phyloP scores from a whole-genome alignment of 2,329 filamentous ascomycete genomes.

The Penicillium italicum region DNA sequence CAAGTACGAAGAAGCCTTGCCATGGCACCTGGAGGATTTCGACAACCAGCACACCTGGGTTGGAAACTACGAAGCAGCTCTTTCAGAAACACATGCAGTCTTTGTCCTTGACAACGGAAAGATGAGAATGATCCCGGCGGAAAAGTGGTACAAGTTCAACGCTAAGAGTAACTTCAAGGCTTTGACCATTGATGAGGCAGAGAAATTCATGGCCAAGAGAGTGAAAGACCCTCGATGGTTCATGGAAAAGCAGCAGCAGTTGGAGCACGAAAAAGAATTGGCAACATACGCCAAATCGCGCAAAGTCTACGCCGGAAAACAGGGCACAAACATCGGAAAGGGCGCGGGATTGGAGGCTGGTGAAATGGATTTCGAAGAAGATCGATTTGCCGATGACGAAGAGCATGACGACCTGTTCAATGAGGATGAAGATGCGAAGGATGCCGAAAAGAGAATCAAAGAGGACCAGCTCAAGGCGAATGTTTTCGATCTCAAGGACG shows the following conservation, averaged over 20 bases:
- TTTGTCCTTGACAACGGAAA: conserved; percentile 68
- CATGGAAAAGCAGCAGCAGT: conserved; percentile 58
- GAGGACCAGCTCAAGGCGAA: conserved; percentile 84
- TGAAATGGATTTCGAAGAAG: conserved; percentile 66
- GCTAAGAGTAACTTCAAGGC: conserved; percentile 62
- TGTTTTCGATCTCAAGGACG: conserved; percentile 72
- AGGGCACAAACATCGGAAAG: conserved; percentile 42
- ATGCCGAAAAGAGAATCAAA: conserved; percentile 68
- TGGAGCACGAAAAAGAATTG: conserved; percentile 55
- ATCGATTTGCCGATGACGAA: conserved; percentile 82
- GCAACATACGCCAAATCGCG: conserved; percentile 51
- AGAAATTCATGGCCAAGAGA: conserved; percentile 77
- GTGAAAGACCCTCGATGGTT: conserved; percentile 76
- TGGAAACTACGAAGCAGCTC: conserved; percentile 81
- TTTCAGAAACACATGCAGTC: conserved; percentile 77
- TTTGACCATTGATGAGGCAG: conserved; percentile 77
- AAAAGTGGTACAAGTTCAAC: conserved; percentile 81
- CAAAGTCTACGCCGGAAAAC: conserved; percentile 46
- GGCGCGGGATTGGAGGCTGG: conserved; percentile 56
- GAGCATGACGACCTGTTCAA: conserved; percentile 74
- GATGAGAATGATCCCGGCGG: conserved; percentile 83
- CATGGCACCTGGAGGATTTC: conserved; percentile 95
- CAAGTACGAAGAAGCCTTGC: conserved; percentile 89
- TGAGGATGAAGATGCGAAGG: conserved; percentile 75
- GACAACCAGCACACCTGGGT: conserved; percentile 95